phyloP scores from a whole-genome alignment of 768 basidiomycete genomes.

The Paxillus ammoniavirescens region DNA sequence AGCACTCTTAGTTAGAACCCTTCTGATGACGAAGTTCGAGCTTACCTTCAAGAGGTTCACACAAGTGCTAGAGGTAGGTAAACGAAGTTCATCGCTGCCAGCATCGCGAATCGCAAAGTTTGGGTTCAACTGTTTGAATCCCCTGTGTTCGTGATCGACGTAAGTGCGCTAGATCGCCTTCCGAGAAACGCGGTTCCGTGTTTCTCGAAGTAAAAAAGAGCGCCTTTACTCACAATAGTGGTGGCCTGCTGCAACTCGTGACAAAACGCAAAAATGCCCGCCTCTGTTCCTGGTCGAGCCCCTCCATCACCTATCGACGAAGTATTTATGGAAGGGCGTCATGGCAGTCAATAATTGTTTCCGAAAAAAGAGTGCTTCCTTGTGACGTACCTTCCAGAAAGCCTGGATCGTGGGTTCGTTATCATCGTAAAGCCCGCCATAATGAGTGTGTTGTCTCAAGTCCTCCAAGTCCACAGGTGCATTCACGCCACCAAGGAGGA shows the following conservation, averaged over 20 bases:
- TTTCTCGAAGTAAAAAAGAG: not conserved
- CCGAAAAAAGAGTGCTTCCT: not conserved
- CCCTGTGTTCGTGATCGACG: constrained; percentile 39
- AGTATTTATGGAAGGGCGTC: not conserved
- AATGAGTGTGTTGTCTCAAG: constrained; percentile 70
- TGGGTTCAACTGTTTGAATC: constrained; percentile 85
- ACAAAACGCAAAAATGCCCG: constrained; percentile 83
- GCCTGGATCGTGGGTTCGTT: constrained; percentile 65
- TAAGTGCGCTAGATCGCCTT: not conserved
- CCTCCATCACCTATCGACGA: constrained; percentile 59
- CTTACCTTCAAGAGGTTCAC: constrained; percentile 87
- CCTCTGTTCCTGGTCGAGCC: constrained; percentile 79
- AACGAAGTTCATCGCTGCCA: constrained; percentile 64
- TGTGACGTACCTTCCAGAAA: constrained; percentile 78
- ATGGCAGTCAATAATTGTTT: not conserved
- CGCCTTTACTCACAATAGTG: constrained; percentile 60
- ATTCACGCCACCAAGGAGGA: constrained; percentile 87
- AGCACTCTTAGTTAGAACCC: not conserved
- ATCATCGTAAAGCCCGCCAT: constrained; percentile 77
- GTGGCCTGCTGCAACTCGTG: constrained; percentile 89
- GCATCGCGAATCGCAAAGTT: constrained; percentile 87
- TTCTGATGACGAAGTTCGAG: constrained; percentile 3
- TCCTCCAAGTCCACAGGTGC: constrained; percentile 84
- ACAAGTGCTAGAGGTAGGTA: constrained; percentile 83
- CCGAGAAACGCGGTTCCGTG: not conserved